phyloP scores from a whole-genome alignment of 2,329 filamentous ascomycete species.

The Ophiocordyceps camponoti-rufipedis region DNA sequence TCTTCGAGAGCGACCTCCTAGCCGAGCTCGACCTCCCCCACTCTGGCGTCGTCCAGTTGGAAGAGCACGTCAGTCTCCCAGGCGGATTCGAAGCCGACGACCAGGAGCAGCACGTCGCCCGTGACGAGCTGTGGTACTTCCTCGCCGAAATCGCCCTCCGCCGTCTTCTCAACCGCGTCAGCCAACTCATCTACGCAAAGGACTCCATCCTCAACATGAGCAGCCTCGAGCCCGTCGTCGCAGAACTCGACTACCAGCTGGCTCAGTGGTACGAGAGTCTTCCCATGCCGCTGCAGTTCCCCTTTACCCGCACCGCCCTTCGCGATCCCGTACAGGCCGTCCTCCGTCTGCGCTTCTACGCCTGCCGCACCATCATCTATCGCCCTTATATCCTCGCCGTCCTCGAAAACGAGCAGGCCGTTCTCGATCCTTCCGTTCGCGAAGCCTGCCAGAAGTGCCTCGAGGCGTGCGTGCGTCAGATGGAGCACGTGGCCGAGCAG shows the following conservation, averaged over 20 bases:
- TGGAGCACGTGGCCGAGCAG: constrained; percentile 65
- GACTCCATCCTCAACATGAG: constrained; percentile 53
- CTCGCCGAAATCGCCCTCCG: constrained; percentile 66
- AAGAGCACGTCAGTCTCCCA: constrained; percentile 62
- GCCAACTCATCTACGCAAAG: constrained; percentile 63
- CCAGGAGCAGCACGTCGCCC: constrained; percentile 35
- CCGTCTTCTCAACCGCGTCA: constrained; percentile 59
- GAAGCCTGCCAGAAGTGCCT: constrained; percentile 69
- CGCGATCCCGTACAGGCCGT: constrained; percentile 65
- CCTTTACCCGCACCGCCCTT: constrained; percentile 47
- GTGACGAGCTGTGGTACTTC: constrained; percentile 75
- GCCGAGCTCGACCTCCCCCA: constrained; percentile 68
- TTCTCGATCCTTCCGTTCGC: constrained; percentile 52
- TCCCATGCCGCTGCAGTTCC: constrained; percentile 58
- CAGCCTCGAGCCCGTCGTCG: constrained; percentile 58
- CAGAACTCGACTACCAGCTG: constrained; percentile 66
- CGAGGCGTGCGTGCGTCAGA: constrained; percentile 60
- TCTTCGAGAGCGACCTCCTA: constrained; percentile 65
- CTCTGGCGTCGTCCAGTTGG: constrained; percentile 66
- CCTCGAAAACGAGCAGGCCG: constrained; percentile 56
- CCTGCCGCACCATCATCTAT: constrained; percentile 74
- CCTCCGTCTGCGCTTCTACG: constrained; percentile 62
- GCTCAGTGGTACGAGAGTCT: constrained; percentile 74
- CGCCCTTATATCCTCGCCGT: constrained; percentile 68
- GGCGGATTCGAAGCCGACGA: constrained; percentile 61